Conservation (phyloP, 768 basidiomycete genomes). For the Phaffia tasmanica region DNA sequence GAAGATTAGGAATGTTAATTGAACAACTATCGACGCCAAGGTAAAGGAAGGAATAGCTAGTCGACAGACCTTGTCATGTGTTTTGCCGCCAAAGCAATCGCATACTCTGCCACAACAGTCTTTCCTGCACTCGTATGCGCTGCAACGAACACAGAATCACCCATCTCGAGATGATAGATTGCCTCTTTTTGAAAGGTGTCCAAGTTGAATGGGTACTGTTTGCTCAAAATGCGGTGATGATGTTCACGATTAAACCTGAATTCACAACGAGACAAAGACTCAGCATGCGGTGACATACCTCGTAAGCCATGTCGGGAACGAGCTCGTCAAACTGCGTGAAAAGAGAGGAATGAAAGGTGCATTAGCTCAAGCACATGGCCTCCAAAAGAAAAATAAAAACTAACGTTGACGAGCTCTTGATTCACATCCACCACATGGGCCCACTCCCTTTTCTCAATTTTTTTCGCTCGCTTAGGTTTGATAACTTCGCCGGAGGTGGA, state of each 20-base stretch:
- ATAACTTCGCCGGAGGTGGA: slow-evolving; percentile 41
- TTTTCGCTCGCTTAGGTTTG: slow-evolving; percentile 31
- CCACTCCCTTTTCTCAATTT: slow-evolving; percentile 75
- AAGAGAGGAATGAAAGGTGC: neutral
- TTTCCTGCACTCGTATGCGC: slow-evolving; percentile 99
- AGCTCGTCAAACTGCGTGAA: slow-evolving; percentile 56
- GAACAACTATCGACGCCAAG: neutral
- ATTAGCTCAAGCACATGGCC: neutral
- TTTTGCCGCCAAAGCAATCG: slow-evolving; percentile 88
- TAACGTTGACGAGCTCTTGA: slow-evolving; percentile 62
- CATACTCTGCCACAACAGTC: slow-evolving; percentile 98
- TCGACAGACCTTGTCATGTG: slow-evolving; percentile 86
- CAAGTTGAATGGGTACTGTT: slow-evolving; percentile 92
- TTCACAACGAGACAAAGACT: neutral
- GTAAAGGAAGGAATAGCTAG: neutral
- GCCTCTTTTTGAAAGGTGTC: slow-evolving; percentile 99
- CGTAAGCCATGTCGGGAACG: slow-evolving; percentile 91
- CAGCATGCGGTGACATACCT: slow-evolving; percentile 44
- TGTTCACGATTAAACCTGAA: slow-evolving; percentile 8
- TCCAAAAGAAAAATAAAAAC: slow-evolving; percentile 13
- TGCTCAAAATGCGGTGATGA: neutral
- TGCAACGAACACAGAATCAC: slow-evolving; percentile 97
- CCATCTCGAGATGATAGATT: slow-evolving; percentile 86
- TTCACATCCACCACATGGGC: slow-evolving; percentile 94
- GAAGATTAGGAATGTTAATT: neutral